Evolutionary conservation across 805 yeast genomes (phyloP).

Genomic region (Komagataella ulmi): DNA sequence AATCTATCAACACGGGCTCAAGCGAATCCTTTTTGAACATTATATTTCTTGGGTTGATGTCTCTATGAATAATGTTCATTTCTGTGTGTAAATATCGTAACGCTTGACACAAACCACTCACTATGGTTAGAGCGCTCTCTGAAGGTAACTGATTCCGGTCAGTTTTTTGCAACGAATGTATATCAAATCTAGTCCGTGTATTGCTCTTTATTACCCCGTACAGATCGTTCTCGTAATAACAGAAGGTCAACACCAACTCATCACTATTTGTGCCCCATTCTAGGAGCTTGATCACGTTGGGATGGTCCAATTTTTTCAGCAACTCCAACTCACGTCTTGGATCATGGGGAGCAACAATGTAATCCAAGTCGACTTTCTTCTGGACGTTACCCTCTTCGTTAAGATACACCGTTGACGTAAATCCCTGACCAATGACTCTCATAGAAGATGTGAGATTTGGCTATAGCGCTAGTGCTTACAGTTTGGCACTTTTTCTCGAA

Average conservation of each 20-base stretch:
- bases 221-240: constrained; percentile 23
- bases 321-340: constrained; percentile 30
- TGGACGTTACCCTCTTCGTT: neutral
- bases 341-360: constrained; percentile 40
- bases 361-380: constrained; percentile 25
- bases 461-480: no score
- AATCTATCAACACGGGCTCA: constrained; percentile 23
- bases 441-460: neutral
- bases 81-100: constrained; percentile 52
- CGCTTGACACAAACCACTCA: constrained; percentile 26
- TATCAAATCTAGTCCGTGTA: constrained; percentile 12
- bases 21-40: constrained; percentile 15
- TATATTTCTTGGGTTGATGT: constrained; percentile 64
- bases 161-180: neutral
- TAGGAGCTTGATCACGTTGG: constrained; percentile 10
- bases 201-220: constrained; percentile 17
- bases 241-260: constrained; percentile 29
- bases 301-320: constrained; percentile 11
- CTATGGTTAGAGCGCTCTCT: neutral
- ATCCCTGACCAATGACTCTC: neutral
- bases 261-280: constrained; percentile 13
- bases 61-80: constrained; percentile 50
- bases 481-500: neutral
- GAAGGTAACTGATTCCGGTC: neutral
- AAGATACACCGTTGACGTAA: neutral